A percentile compares a stretch with the other conserved stretches of the same genome.
Evolutionary conservation across 1,284 basidiomycete genomes (phyloP).

Genomic region (Violaceomyces palustris): DNA sequence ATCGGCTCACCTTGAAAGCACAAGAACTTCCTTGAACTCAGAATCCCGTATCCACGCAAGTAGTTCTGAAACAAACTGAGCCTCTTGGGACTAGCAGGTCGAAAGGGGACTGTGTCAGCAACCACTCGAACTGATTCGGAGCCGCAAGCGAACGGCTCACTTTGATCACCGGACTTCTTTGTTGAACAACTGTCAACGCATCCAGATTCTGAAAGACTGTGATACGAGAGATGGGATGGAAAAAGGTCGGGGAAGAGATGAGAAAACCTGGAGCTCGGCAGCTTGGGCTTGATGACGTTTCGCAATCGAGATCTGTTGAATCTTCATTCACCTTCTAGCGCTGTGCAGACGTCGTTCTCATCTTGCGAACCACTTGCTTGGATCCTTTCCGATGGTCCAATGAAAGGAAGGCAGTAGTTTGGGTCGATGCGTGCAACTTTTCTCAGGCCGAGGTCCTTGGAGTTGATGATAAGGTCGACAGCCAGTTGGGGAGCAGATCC

Average conservation of each 20-base stretch:
- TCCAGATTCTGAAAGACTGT: slow-evolving; percentile 17
- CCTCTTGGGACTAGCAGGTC: too few relatives aligned
- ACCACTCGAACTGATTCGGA: too few relatives aligned
- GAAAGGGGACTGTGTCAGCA: too few relatives aligned
- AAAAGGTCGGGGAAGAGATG: background rate
- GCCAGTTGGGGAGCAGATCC: slow-evolving; percentile 43
- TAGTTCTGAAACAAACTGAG: slow-evolving; percentile 11
- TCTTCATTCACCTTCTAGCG: slow-evolving; percentile 8
- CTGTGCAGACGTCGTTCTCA: slow-evolving; percentile 6
- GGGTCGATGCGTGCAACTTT: slow-evolving; percentile 33
- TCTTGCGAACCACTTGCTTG: background rate
- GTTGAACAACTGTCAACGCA: slow-evolving; percentile 31
- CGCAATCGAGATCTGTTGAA: background rate
- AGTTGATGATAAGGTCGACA: slow-evolving; percentile 38
- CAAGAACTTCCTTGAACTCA: slow-evolving; percentile 4
- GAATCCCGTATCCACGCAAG: slow-evolving; percentile 3
- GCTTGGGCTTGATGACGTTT: too few relatives aligned
- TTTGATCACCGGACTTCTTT: slow-evolving; percentile 38
- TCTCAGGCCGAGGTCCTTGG: slow-evolving; percentile 8
- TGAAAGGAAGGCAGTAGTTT: slow-evolving; percentile 34
- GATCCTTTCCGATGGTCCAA: slow-evolving; percentile 26
- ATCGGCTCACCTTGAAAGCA: slow-evolving; percentile 6
- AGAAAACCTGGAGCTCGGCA: background rate
- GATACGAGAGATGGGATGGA: too few relatives aligned
- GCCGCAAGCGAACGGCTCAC: too few relatives aligned